Evolutionary conservation across 768 basidiomycete species (phyloP), one percentile per base, ranked within the genome.

Genomic region (Boletus tylopilopsis): DNA sequence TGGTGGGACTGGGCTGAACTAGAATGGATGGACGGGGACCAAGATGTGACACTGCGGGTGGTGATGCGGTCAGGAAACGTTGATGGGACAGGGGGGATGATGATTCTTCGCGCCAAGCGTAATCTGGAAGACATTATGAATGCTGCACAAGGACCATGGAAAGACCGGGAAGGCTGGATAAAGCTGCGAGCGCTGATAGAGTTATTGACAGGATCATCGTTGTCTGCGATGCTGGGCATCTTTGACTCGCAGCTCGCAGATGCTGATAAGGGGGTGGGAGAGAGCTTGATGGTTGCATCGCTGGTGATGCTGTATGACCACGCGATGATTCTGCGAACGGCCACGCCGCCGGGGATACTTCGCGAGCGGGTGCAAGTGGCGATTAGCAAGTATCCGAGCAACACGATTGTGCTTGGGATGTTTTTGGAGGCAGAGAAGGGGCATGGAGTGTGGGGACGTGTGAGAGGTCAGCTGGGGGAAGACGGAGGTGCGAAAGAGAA

Each of bases 1-100:
- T 92, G 86, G 86, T 90, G 83, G 82, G 80, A 84, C 57, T 92
- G 88, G 87, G 85, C 84, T 1, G 84, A 92, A 58, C 77, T 89
- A 76, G 89, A 90, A 65, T 93, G 90, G 90, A 63, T 89, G 11
- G 64, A 71, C 13, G 77, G 80, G 1, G 57, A 75, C 27, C 61
- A 70, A 18, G 75, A 79, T 27, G 71, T 75, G 29, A 76, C 84
- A 13, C 62, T 81, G 32, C 68, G 74, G 30, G 73, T 86, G 27
- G 72, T 84, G 36, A 63, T 84, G 38, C 76, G 73, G 19, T 76
- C 83, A 10, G 78, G 74, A 12, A 78, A 74, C 4, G 68, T 82
- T 29, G 73, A 80, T 43, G 79, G 79, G 12, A 62, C 72, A 1
- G 73, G 73, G 12, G 78, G 82, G 4, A 69, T 85, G 50, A 73